Conservation (phyloP, 2,329 filamentous ascomycete species). For the Plectosphaerella plurivora region DNA sequence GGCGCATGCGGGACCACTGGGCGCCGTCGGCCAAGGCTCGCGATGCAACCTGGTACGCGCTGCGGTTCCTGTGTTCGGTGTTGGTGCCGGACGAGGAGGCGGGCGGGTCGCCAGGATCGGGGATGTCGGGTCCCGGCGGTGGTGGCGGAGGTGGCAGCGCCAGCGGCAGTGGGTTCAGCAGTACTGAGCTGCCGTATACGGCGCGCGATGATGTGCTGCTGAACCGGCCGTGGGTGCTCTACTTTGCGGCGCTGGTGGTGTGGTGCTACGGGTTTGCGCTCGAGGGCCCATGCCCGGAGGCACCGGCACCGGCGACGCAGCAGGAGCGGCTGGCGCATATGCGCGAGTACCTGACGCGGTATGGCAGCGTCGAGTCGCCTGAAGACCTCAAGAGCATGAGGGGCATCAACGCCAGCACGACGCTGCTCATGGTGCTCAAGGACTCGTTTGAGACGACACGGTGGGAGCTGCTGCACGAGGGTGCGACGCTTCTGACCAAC, state of each 20-base stretch:
- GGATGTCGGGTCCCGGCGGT: no score
- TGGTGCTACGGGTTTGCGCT: constrained; percentile 94
- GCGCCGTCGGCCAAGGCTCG: constrained; percentile 82
- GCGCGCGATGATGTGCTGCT: constrained; percentile 85
- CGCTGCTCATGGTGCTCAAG: constrained; percentile 74
- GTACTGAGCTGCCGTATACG: constrained; percentile 51
- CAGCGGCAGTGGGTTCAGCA: neutral
- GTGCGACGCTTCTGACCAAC: constrained; percentile 72
- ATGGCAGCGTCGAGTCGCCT: constrained; percentile 68
- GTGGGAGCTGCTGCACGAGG: constrained; percentile 91
- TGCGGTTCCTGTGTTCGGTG: constrained; percentile 85
- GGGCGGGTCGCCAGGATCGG: neutral
- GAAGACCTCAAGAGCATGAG: constrained; percentile 70
- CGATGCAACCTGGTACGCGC: constrained; percentile 87
- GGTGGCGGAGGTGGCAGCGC: no score
- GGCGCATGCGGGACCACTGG: constrained; percentile 85
- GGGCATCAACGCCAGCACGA: constrained; percentile 78
- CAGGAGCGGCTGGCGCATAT: constrained; percentile 72
- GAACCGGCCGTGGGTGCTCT: constrained; percentile 92
- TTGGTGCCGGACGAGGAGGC: constrained; percentile 56
- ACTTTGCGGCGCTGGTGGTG: constrained; percentile 85
- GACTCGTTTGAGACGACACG: constrained; percentile 77
- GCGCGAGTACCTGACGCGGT: constrained; percentile 69
- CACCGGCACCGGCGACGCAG: constrained; percentile 48
- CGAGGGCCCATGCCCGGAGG: constrained; percentile 66